A percentile compares a stretch with the other conserved stretches of the same genome.
Conservation (phyloP, 169 alveolate species). For the Plasmodium malariae region DNA sequence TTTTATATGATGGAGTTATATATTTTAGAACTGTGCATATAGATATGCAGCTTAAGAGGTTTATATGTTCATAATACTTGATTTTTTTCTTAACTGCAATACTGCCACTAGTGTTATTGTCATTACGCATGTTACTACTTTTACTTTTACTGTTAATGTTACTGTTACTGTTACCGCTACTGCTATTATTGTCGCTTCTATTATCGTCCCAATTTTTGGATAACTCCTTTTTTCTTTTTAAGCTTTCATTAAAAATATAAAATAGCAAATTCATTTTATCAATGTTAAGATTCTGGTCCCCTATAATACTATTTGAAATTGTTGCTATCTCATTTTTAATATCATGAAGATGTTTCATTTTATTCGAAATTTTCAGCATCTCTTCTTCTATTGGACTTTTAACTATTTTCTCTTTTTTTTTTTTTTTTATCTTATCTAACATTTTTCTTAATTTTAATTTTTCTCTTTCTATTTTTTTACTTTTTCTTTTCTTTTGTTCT, state of each 20-base stretch:
- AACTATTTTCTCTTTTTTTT: not conserved
- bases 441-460: conserved; percentile 27
- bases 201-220: not conserved
- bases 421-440: conserved; percentile 24
- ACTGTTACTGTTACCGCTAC: too few species aligned
- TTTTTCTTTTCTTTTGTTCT: conserved; percentile 3
- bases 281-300: conserved; percentile 23
- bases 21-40: conserved; percentile 52
- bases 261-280: conserved; percentile 44
- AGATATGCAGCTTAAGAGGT: conserved; percentile 26
- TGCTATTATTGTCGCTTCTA: too few species aligned
- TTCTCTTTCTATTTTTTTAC: conserved; percentile 27
- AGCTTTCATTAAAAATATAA: conserved; percentile 39
- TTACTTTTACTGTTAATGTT: too few species aligned
- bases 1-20: conserved; percentile 67
- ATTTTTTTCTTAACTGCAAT: not conserved
- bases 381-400: conserved; percentile 29
- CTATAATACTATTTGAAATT: conserved; percentile 37
- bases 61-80: conserved; percentile 10
- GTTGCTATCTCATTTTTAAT: conserved; percentile 27
- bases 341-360: conserved; percentile 36
- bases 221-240: conserved; percentile 6
- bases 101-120: too few species aligned
- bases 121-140: too few species aligned
- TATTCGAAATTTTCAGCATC: conserved; percentile 17